A percentile compares a stretch with the other conserved stretches of the same genome.
These are phyloP conservation scores for Paraphoma chrysanthemicola DNA, from an alignment of 2,329 filamentous ascomycete species.

Conservation along the genomic window DNA sequence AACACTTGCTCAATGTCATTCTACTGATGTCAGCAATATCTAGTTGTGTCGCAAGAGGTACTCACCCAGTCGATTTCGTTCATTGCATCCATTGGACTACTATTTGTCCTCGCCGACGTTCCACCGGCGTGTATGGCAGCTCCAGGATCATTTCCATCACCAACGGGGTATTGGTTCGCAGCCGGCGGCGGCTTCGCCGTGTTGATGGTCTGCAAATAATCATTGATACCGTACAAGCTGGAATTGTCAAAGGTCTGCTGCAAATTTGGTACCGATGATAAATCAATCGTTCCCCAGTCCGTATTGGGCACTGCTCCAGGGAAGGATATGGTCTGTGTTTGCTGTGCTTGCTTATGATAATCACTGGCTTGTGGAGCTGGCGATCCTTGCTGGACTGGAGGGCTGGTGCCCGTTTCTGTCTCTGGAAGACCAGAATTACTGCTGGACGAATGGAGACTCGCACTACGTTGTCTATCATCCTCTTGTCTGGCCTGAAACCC, in stretches of 20 bases:
- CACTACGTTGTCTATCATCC: constrained; percentile 5
- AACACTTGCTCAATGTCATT: constrained; percentile 57
- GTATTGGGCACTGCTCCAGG: constrained; percentile 32
- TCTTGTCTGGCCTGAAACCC: constrained; percentile 8
- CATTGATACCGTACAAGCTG: constrained; percentile 6
- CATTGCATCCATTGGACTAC: constrained; percentile 32
- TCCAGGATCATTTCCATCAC: constrained; percentile 8
- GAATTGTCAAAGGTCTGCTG: constrained; percentile 3
- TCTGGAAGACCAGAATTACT: neutral
- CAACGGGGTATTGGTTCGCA: neutral
- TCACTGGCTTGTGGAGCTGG: constrained; percentile 7
- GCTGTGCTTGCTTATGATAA: neutral
- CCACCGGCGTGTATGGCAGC: constrained; percentile 3
- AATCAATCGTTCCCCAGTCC: constrained; percentile 35
- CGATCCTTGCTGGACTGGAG: constrained; percentile 4
- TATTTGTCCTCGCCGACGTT: constrained; percentile 5
- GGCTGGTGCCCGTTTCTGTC: neutral
- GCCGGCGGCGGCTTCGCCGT: neutral
- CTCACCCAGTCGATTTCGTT: constrained; percentile 72
- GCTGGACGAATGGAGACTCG: neutral
- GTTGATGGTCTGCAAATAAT: neutral
- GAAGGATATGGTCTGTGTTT: constrained; percentile 13
- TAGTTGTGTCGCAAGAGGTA: constrained; percentile 11
- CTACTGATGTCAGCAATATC: constrained; percentile 32
- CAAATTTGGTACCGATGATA: constrained; percentile 2